Conservation (phyloP, 2,329 filamentous ascomycete genomes). For the Penicillium olsonii region DNA sequence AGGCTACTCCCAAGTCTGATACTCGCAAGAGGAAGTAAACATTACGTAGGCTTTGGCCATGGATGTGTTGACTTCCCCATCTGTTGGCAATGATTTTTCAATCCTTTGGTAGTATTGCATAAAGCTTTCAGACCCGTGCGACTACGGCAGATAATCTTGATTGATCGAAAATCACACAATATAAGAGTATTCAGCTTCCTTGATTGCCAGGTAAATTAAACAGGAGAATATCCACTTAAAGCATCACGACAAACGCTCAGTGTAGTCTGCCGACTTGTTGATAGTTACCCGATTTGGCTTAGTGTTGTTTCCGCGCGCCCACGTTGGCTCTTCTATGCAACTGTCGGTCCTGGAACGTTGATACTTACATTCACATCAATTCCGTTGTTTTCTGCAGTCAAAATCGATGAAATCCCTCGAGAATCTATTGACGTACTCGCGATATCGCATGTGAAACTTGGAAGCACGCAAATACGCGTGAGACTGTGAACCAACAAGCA, state of each 20-base stretch:
- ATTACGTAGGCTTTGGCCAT: neutral
- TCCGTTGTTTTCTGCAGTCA: neutral
- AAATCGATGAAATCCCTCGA: neutral
- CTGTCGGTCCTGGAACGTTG: neutral
- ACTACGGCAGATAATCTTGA: neutral
- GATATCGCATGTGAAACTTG: neutral
- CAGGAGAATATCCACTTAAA: too few species aligned
- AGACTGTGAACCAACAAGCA: neutral
- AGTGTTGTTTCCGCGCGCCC: conserved; percentile 15
- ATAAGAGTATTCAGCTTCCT: too few species aligned
- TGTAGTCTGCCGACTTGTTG: too few species aligned
- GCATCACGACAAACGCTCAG: too few species aligned
- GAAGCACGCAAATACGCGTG: neutral
- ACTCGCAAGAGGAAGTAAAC: conserved; percentile 40
- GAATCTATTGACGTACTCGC: neutral
- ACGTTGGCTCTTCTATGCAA: conserved; percentile 14
- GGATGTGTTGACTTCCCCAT: neutral
- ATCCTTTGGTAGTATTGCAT: neutral
- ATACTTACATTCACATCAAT: neutral
- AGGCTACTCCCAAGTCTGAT: conserved; percentile 27
- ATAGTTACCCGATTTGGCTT: conserved; percentile 23
- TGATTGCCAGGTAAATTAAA: too few species aligned
- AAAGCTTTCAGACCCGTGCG: neutral
- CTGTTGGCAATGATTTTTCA: neutral
- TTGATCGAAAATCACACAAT: too few species aligned